These are phyloP conservation scores for Pseudonitzschia pungens DNA, from an alignment of 108 stramenopile species.

Conservation along the genomic window DNA sequence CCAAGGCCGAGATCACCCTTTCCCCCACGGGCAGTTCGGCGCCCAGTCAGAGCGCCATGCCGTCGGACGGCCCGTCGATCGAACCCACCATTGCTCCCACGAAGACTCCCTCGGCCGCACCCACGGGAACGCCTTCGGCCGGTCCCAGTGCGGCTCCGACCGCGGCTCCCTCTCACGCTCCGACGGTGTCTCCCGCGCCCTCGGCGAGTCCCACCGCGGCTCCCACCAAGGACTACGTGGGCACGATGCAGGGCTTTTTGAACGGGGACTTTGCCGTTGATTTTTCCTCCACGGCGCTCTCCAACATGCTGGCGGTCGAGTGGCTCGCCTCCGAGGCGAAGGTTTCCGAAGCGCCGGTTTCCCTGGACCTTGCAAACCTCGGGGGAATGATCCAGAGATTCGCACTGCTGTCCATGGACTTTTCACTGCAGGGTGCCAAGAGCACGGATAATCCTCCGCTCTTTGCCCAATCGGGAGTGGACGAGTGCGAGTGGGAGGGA, in stretches of 20 bases:
- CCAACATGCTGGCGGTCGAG: conserved; percentile 7
- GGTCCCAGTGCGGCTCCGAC: conserved; percentile 8
- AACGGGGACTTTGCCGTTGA: not conserved
- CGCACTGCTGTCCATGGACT: conserved; percentile 22
- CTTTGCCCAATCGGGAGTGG: not conserved
- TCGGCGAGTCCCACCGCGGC: not conserved
- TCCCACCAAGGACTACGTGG: not conserved
- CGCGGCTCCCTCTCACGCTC: not conserved
- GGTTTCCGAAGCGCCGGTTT: too few species aligned
- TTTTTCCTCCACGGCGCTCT: not conserved
- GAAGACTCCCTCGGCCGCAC: not conserved
- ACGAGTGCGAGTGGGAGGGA: conserved; percentile 57
- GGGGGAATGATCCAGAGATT: conserved; percentile 22
- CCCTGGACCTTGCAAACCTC: too few species aligned
- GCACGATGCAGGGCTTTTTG: not conserved
- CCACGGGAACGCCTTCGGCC: not conserved
- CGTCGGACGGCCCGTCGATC: not conserved
- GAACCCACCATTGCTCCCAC: conserved; percentile 16
- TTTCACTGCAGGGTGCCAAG: conserved; percentile 2
- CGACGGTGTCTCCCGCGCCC: conserved; percentile 11
- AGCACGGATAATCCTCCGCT: not conserved
- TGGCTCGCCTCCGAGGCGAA: conserved; percentile 10
- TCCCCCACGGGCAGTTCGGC: not conserved
- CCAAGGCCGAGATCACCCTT: not conserved
- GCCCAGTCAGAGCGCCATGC: not conserved